Evolutionary conservation across 1,139 yeast genomes (phyloP).

Genomic region (Yamadazyma oceani): DNA sequence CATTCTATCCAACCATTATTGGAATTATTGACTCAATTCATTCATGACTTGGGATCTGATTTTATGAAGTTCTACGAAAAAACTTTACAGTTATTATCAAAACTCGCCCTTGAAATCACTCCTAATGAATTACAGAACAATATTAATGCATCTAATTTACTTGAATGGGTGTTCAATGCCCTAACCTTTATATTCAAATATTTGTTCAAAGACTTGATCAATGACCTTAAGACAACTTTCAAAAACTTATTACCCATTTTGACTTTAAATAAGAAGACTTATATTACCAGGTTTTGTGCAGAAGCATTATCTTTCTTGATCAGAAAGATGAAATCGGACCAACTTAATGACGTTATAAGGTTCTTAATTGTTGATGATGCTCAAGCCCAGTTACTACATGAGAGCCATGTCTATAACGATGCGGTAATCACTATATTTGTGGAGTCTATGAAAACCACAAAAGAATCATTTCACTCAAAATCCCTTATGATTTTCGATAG

Average conservation of each 20-base stretch:
- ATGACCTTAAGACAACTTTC: constrained; percentile 70
- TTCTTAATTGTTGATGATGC: constrained; percentile 52
- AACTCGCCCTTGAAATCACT: constrained; percentile 49
- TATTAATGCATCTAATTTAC: constrained; percentile 56
- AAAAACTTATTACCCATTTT: constrained; percentile 64
- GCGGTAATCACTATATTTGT: constrained; percentile 64
- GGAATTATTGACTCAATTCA: constrained; percentile 80
- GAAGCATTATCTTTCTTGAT: constrained; percentile 86
- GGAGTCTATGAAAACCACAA: constrained; percentile 75
- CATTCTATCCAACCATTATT: constrained; percentile 78
- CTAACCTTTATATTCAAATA: constrained; percentile 90
- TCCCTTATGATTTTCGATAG: constrained; percentile 49
- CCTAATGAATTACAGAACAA: constrained; percentile 45
- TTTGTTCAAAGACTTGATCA: constrained; percentile 60
- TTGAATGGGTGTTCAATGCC: constrained; percentile 84
- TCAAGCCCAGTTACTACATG: constrained; percentile 25
- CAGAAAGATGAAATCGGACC: constrained; percentile 59
- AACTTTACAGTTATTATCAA: constrained; percentile 52
- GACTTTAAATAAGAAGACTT: constrained; percentile 51
- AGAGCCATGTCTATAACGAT: constrained; percentile 46
- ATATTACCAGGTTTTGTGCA: constrained; percentile 80
- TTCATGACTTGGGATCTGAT: constrained; percentile 92
- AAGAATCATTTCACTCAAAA: constrained; percentile 74
- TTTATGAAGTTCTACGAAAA: constrained; percentile 67
- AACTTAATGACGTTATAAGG: constrained; percentile 47